Evolutionary conservation across 192 early-diverging fungal genomes (phyloP).

Genomic region (Borealophlyctis nickersoniae): DNA sequence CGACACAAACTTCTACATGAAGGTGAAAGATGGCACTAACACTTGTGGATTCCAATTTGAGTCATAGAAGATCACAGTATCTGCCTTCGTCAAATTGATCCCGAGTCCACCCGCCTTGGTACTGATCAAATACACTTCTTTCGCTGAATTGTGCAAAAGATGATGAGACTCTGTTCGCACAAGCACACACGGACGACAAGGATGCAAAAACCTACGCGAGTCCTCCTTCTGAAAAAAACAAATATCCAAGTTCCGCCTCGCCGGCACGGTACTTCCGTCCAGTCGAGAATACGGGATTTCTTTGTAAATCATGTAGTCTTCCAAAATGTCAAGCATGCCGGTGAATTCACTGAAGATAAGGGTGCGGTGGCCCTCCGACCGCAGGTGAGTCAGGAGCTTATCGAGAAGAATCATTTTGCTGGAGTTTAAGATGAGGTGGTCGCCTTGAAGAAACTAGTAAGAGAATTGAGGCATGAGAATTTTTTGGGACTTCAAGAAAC

Average conservation of each 20-base stretch:
- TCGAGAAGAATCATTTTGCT: constrained; percentile 68
- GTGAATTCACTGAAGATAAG: constrained; percentile 51
- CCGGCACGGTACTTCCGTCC: constrained; percentile 29
- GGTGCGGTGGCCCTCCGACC: constrained; percentile 31
- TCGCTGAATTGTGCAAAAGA: constrained; percentile 64
- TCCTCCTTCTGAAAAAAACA: constrained; percentile 30
- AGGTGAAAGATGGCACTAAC: background rate
- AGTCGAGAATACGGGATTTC: constrained; percentile 25
- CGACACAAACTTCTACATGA: constrained; percentile 7
- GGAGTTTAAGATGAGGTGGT: constrained; percentile 61
- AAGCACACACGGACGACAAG: background rate
- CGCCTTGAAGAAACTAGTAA: constrained; percentile 43
- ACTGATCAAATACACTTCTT: constrained; percentile 77
- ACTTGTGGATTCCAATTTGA: constrained; percentile 80
- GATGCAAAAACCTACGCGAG: constrained; percentile 35
- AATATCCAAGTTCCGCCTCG: constrained; percentile 34
- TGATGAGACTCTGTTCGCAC: no score
- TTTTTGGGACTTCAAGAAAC: no score
- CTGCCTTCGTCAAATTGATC: constrained; percentile 91
- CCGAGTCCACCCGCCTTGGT: constrained; percentile 95
- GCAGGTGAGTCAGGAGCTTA: constrained; percentile 51
- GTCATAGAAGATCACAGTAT: constrained; percentile 90
- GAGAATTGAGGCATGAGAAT: no score
- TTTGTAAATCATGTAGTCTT: constrained; percentile 31
- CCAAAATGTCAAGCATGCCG: constrained; percentile 47